These are phyloP conservation scores for Pseudocercospora musae DNA, from an alignment of 2,329 filamentous ascomycete species.

Conservation along the genomic window DNA sequence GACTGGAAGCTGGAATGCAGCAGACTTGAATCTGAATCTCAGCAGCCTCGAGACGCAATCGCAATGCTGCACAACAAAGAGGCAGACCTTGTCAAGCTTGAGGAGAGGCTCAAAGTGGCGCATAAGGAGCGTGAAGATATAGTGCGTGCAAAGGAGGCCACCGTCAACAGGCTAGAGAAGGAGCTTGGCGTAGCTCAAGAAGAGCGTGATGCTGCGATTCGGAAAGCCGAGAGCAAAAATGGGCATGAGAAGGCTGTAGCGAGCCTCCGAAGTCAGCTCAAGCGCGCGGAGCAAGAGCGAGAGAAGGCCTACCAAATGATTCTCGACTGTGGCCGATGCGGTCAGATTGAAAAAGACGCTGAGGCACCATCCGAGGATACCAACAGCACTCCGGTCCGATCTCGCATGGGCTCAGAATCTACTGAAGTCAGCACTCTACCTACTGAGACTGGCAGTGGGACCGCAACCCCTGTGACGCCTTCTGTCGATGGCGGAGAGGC, in stretches of 20 bases:
- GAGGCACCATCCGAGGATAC: slow-evolving; percentile 19
- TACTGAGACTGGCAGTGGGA: slow-evolving; percentile 25
- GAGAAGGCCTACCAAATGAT: slow-evolving; percentile 37
- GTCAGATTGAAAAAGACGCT: slow-evolving; percentile 17
- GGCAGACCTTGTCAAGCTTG: slow-evolving; percentile 21
- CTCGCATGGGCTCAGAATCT: slow-evolving; percentile 25
- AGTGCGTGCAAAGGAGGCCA: slow-evolving; percentile 4
- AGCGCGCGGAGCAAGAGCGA: slow-evolving; percentile 31
- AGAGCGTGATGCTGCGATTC: slow-evolving; percentile 30
- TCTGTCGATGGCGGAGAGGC: slow-evolving; percentile 24
- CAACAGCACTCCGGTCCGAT: slow-evolving; percentile 16
- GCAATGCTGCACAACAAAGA: slow-evolving; percentile 20
- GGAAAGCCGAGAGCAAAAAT: slow-evolving; percentile 26
- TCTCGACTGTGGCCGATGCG: slow-evolving; percentile 34
- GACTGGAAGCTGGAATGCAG: slow-evolving; percentile 32
- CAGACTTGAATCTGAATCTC: slow-evolving; percentile 30
- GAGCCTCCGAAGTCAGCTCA: slow-evolving; percentile 31
- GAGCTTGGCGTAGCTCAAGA: not conserved
- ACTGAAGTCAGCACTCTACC: slow-evolving; percentile 27
- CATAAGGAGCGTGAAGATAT: slow-evolving; percentile 27
- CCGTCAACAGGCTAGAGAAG: not conserved
- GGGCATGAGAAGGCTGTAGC: slow-evolving; percentile 30
- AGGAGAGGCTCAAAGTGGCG: slow-evolving; percentile 32
- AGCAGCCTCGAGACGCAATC: slow-evolving; percentile 20
- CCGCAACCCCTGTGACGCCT: slow-evolving; percentile 20